These are phyloP conservation scores for Gillenia trifoliata DNA, from an alignment of 306 rosid species.

Conservation along the genomic window DNA sequence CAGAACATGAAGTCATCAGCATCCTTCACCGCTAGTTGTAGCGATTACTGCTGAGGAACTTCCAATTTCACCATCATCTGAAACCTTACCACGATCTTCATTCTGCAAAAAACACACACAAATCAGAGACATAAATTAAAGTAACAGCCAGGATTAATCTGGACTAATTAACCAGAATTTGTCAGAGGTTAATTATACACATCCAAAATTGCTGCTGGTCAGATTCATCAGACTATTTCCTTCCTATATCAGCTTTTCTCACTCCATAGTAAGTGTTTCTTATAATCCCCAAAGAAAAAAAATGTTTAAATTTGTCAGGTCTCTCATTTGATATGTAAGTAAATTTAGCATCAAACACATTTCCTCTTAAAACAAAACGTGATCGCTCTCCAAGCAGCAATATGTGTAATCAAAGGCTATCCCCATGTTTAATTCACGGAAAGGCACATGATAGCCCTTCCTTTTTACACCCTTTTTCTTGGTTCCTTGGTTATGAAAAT, in stretches of 20 bases:
- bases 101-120: neutral
- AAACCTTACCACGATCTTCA: constrained; percentile 2
- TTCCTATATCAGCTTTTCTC: neutral
- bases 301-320: neutral
- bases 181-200: neutral
- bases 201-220: neutral
- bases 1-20: neutral
- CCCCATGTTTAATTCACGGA: neutral
- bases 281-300: neutral
- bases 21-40: neutral
- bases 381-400: neutral
- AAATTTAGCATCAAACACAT: neutral
- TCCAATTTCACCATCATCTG: constrained; percentile 1
- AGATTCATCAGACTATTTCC: neutral
- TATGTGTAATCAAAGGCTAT: neutral
- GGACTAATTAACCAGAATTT: neutral
- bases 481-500: neutral
- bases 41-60: constrained; percentile 5
- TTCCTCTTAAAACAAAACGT: neutral
- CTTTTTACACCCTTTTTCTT: too few relatives aligned
- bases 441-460: neutral
- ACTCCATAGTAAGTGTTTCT: neutral
- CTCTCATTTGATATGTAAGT: neutral
- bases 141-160: neutral
- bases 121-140: neutral